Percentiles rank a stretch among this genome's conserved stretches.
Evolutionary conservation across 2,329 filamentous ascomycete species (phyloP).

Genomic region (Monilinia fructigena): DNA sequence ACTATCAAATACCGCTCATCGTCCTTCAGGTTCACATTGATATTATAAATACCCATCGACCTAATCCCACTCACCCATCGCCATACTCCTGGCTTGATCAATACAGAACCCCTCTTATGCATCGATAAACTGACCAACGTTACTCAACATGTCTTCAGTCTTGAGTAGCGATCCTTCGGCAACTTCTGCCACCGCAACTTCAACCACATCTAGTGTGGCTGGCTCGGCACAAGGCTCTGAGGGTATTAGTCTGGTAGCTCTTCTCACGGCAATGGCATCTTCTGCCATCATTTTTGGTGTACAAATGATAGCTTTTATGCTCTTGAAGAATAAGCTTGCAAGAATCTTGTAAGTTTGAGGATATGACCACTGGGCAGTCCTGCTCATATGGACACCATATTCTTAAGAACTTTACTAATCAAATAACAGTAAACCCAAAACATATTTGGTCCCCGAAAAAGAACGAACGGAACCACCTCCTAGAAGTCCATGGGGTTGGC

Average conservation of each 20-base stretch:
- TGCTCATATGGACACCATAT: not conserved
- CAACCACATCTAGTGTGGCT: not conserved
- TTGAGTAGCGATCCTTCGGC: slow-evolving; percentile 1
- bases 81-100: not conserved
- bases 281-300: slow-evolving; percentile 39
- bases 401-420: slow-evolving; percentile 25
- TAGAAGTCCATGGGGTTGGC: slow-evolving; percentile 47
- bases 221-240: slow-evolving; percentile 33
- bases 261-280: slow-evolving; percentile 39
- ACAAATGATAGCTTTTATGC: slow-evolving; percentile 67
- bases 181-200: slow-evolving; percentile 4
- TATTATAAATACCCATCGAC: not conserved
- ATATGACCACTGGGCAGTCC: not conserved
- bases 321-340: slow-evolving; percentile 74
- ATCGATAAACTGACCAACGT: slow-evolving; percentile 4
- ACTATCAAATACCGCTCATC: too few relatives aligned
- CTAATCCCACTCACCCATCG: not conserved
- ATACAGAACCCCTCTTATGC: slow-evolving; percentile 12
- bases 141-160: slow-evolving; percentile 21
- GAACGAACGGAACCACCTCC: slow-evolving; percentile 79
- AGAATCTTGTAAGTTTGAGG: slow-evolving; percentile 70
- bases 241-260: slow-evolving; percentile 39
- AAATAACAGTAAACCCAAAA: slow-evolving; percentile 67
- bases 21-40: not conserved
- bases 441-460: slow-evolving; percentile 80